A percentile compares a stretch with the other conserved stretches of the same genome.
These are phyloP conservation scores for Phialophora expanda DNA, from an alignment of 2,329 filamentous ascomycete genomes.

Conservation along the genomic window DNA sequence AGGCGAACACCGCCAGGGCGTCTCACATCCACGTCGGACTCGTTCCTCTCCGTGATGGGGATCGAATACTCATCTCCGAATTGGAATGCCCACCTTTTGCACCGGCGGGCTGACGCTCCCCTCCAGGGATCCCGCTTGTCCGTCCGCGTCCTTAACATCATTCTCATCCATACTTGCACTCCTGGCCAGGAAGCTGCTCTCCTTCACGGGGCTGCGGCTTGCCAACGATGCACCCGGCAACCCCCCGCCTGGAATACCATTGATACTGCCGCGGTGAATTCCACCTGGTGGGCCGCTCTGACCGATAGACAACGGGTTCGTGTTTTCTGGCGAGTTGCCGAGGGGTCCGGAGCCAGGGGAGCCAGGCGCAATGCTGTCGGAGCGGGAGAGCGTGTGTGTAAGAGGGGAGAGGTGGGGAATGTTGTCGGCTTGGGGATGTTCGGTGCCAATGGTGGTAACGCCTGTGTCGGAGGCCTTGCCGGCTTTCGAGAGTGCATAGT, in stretches of 20 bases:
- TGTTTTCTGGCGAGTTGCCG: constrained; percentile 36
- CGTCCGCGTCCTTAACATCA: constrained; percentile 51
- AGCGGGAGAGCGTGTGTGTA: constrained; percentile 48
- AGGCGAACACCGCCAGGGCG: neutral
- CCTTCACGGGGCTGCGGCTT: constrained; percentile 83
- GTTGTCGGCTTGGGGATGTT: constrained; percentile 93
- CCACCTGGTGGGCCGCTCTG: constrained; percentile 26
- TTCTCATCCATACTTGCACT: constrained; percentile 71
- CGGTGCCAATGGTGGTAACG: constrained; percentile 88
- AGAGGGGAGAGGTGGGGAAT: constrained; percentile 85
- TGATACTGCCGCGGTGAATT: constrained; percentile 53
- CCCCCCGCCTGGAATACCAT: constrained; percentile 47
- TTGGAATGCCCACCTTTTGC: constrained; percentile 63
- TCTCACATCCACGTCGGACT: neutral
- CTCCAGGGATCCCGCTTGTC: constrained; percentile 51
- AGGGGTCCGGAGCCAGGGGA: constrained; percentile 40
- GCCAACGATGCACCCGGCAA: constrained; percentile 48
- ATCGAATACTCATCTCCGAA: constrained; percentile 59
- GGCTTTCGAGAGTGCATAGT: constrained; percentile 95
- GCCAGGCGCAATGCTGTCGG: constrained; percentile 44
- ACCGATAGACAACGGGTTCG: constrained; percentile 34
- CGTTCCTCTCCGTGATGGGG: neutral
- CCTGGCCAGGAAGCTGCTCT: constrained; percentile 82
- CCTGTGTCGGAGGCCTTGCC: constrained; percentile 95
- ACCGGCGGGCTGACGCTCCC: constrained; percentile 53